These are phyloP conservation scores for Dactylellina haptotyla DNA, from an alignment of 2,329 filamentous ascomycete species.

Conservation along the genomic window DNA sequence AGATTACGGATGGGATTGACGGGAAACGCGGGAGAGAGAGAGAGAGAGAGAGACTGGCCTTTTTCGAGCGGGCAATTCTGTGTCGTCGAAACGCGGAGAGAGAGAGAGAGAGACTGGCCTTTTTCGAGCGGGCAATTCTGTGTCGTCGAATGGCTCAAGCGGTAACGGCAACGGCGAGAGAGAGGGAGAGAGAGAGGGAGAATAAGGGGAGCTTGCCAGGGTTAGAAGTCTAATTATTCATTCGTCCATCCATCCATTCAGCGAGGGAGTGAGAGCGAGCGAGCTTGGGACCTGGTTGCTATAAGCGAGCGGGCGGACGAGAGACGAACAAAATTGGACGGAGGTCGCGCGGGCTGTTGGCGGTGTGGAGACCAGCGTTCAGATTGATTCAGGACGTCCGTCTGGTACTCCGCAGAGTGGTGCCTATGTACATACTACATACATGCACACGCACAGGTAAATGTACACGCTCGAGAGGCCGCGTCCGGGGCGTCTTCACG, in stretches of 20 bases:
- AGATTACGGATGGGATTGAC: background rate
- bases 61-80: too few species aligned
- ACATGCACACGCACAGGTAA: background rate
- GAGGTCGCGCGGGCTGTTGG: conserved; percentile 13
- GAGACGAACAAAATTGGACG: background rate
- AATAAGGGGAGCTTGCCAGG: conserved; percentile 44
- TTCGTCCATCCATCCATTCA: too few species aligned
- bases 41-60: background rate
- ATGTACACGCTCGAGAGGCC: background rate
- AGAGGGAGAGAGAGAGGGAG: background rate
- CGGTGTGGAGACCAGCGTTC: background rate
- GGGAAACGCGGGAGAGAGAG: background rate
- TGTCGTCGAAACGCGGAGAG: background rate
- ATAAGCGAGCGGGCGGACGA: background rate
- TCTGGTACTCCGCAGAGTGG: too few species aligned
- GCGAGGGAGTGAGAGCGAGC: too few species aligned
- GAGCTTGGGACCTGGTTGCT: background rate
- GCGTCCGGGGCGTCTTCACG: background rate
- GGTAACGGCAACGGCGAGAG: background rate
- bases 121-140: too few species aligned
- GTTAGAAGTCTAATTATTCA: conserved; percentile 3
- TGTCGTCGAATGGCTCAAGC: background rate
- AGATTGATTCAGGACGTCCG: too few species aligned
- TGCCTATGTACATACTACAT: background rate
- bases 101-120: background rate